These are phyloP conservation scores for Antrodiella citrinella DNA, from an alignment of 768 basidiomycete genomes.

Conservation along the genomic window DNA sequence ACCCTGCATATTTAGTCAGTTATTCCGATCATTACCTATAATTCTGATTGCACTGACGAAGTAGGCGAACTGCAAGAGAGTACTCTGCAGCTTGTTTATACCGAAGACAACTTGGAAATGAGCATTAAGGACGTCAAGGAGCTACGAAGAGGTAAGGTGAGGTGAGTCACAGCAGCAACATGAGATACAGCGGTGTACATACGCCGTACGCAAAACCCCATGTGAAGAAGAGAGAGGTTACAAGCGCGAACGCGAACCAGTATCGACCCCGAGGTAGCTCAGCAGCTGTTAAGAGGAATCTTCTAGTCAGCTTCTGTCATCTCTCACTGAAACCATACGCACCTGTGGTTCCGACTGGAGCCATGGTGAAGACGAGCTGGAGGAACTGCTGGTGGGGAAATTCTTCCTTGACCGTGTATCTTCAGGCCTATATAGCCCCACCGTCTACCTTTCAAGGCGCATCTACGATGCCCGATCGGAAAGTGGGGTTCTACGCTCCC, in stretches of 20 bases:
- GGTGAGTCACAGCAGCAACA: slow-evolving; percentile 18
- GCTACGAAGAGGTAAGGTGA: slow-evolving; percentile 27
- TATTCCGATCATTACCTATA: too few species aligned
- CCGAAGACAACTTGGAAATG: slow-evolving; percentile 68
- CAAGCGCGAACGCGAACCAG: slow-evolving; percentile 55
- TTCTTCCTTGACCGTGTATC: too few species aligned
- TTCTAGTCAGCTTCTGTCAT: too few species aligned
- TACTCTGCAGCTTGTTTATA: slow-evolving; percentile 63
- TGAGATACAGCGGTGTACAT: slow-evolving; percentile 14
- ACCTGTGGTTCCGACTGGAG: slow-evolving; percentile 36
- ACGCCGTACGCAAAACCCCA: slow-evolving; percentile 68
- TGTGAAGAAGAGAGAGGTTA: slow-evolving; percentile 74
- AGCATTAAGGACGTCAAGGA: slow-evolving; percentile 60
- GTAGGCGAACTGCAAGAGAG: slow-evolving; percentile 68
- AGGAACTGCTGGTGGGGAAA: too few species aligned
- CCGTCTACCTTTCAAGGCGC: not conserved
- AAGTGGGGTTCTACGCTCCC: not conserved
- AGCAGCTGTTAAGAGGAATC: slow-evolving; percentile 22
- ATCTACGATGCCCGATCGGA: not conserved
- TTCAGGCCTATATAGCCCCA: not conserved
- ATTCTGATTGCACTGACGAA: slow-evolving; percentile 40
- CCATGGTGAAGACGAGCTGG: slow-evolving; percentile 18
- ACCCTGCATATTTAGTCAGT: slow-evolving; percentile 27
- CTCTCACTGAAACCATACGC: slow-evolving; percentile 6
- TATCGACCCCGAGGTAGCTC: slow-evolving; percentile 39